phyloP scores from a whole-genome alignment of 2,329 filamentous ascomycete genomes.

The Peltaster fructicola region DNA sequence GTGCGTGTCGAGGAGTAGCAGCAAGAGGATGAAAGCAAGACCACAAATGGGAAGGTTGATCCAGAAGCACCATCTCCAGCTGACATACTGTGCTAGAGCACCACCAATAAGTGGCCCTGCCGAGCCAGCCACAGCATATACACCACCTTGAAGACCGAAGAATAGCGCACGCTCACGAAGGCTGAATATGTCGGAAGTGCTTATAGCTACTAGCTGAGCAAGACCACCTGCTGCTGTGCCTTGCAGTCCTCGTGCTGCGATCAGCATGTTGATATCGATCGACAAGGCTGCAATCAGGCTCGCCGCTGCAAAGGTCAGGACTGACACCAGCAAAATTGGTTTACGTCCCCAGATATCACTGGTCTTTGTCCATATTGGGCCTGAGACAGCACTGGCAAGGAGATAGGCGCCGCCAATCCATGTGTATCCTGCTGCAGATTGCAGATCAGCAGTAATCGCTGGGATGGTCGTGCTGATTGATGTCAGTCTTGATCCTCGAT shows the following conservation, averaged over 20 bases:
- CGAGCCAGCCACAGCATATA: conserved; percentile 38
- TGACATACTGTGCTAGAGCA: conserved; percentile 27
- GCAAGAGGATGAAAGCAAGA: conserved; percentile 29
- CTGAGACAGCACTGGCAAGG: conserved; percentile 48
- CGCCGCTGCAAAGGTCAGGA: conserved; percentile 31
- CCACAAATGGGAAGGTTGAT: conserved; percentile 37
- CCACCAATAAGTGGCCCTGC: conserved; percentile 37
- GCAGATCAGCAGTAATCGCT: conserved; percentile 44
- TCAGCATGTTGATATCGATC: conserved; percentile 32
- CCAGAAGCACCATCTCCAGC: conserved; percentile 39
- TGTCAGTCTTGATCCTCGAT: too few relatives aligned
- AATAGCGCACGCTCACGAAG: conserved; percentile 24
- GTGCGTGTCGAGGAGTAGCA: conserved; percentile 37
- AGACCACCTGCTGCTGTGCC: conserved; percentile 37
- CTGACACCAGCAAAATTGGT: conserved; percentile 31
- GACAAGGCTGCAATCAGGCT: conserved; percentile 34
- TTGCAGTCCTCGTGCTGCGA: conserved; percentile 35
- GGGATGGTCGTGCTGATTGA: conserved; percentile 39
- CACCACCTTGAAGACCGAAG: conserved; percentile 33
- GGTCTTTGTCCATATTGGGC: conserved; percentile 52
- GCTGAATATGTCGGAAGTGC: conserved; percentile 38
- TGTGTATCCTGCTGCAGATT: conserved; percentile 56
- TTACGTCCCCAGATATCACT: conserved; percentile 43
- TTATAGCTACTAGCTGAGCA: conserved; percentile 34
- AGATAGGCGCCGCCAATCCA: conserved; percentile 65